Conservation (phyloP, 345 rosid species). For the Syzygium aromaticum region DNA sequence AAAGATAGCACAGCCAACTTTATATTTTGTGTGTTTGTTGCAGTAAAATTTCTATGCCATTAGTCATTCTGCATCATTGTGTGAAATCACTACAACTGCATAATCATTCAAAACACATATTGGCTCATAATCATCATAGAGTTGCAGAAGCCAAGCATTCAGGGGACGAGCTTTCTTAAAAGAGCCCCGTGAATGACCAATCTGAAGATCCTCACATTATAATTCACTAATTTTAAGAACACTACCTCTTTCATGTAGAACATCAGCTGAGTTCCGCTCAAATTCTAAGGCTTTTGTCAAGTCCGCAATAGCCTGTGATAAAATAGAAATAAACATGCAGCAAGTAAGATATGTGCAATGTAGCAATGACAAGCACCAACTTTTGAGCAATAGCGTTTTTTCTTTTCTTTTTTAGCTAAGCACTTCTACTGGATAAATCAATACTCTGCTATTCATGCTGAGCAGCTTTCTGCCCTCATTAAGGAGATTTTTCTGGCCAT, state of each 20-base stretch:
- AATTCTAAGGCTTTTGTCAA: slow-evolving; percentile 82
- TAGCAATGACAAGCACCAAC: not conserved
- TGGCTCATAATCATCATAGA: not conserved
- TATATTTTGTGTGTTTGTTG: not conserved
- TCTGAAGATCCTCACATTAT: not conserved
- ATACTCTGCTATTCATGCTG: not conserved
- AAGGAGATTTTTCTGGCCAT: not conserved
- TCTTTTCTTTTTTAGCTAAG: not conserved
- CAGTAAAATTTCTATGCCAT: not conserved
- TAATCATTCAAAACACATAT: not conserved
- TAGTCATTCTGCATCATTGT: not conserved
- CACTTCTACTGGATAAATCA: not conserved
- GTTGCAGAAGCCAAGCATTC: not conserved
- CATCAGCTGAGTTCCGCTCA: slow-evolving; percentile 82
- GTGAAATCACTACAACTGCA: not conserved
- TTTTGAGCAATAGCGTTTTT: not conserved
- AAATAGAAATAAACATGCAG: slow-evolving; percentile 7
- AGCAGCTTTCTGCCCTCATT: not conserved
- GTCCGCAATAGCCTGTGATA: slow-evolving; percentile 78
- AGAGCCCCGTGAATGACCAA: not conserved
- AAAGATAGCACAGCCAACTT: not conserved
- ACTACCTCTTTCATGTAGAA: slow-evolving; percentile 92
- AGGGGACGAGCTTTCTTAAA: not conserved
- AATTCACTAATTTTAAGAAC: not conserved
- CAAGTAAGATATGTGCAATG: not conserved